Percentiles rank a stretch among this genome's conserved stretches.
Conservation (phyloP, 1,284 basidiomycete species). For the Chalciporus sp. region DNA sequence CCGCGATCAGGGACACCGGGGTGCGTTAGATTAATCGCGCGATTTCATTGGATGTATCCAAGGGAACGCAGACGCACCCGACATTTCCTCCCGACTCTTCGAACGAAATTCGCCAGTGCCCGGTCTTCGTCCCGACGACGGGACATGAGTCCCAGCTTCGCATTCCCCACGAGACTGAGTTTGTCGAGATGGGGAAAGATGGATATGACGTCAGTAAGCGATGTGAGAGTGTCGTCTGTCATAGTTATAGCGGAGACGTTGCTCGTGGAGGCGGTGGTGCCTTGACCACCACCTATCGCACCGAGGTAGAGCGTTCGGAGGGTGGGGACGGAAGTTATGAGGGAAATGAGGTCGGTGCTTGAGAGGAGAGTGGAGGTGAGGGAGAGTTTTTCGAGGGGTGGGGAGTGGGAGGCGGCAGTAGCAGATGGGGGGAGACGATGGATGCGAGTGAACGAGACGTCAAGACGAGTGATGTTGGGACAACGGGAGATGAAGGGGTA, state of each 20-base stretch:
- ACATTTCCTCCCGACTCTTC: conserved; percentile 57
- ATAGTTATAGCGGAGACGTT: conserved; percentile 57
- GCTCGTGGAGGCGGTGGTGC: conserved; percentile 45
- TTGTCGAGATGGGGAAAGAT: conserved; percentile 45
- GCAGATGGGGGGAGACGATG: conserved; percentile 32
- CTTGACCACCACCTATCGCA: conserved; percentile 55
- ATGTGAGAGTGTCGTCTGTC: conserved; percentile 50
- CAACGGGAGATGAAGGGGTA: conserved; percentile 45
- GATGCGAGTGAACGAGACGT: conserved; percentile 66
- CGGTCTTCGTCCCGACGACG: conserved; percentile 29
- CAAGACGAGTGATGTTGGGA: conserved; percentile 55
- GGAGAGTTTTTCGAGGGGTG: conserved; percentile 56
- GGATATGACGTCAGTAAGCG: conserved; percentile 46
- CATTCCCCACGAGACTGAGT: conserved; percentile 64
- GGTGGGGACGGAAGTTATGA: conserved; percentile 42
- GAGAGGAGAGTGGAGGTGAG: conserved; percentile 58
- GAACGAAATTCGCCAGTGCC: conserved; percentile 50
- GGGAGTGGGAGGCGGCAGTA: conserved; percentile 10
- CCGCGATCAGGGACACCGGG: too few relatives aligned
- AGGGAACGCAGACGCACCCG: conserved; percentile 42
- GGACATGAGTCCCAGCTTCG: conserved; percentile 51
- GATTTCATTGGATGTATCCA: too few relatives aligned
- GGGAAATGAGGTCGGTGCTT: conserved; percentile 41
- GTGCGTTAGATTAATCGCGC: too few relatives aligned
- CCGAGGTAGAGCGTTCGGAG: conserved; percentile 59